Evolutionary conservation across 495 filamentous ascomycete genomes (phyloP).

Genomic region (Aspergillus homomorphus): DNA sequence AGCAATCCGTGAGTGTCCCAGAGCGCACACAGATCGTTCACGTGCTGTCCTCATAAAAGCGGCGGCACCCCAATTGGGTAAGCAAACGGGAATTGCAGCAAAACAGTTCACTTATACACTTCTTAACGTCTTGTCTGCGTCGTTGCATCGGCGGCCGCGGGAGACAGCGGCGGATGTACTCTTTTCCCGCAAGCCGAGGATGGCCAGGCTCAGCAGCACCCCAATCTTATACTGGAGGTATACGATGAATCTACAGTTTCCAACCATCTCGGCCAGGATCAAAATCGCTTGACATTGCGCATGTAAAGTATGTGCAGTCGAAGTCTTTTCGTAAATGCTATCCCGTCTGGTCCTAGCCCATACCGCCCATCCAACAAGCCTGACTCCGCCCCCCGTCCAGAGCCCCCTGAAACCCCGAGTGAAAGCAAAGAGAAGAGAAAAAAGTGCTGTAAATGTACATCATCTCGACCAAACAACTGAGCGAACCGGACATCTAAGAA

Average conservation of each 20-base stretch:
- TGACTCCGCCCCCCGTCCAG: not conserved
- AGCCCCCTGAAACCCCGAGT: not conserved
- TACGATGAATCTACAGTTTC: not conserved
- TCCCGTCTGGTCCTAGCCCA: not conserved
- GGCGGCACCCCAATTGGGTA: constrained; percentile 7
- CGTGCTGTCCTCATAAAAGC: constrained; percentile 6
- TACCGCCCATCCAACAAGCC: not conserved
- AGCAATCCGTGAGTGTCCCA: constrained; percentile 5
- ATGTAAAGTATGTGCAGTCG: not conserved
- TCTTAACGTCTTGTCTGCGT: not conserved
- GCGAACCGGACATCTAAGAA: constrained; percentile 11
- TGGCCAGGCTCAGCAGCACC: too few species aligned
- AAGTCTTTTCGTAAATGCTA: not conserved
- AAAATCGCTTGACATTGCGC: not conserved
- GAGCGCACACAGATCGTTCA: constrained; percentile 6
- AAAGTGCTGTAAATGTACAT: constrained; percentile 6
- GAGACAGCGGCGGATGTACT: not conserved
- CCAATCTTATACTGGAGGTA: too few species aligned
- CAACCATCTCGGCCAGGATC: not conserved
- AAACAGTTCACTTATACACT: constrained; percentile 5
- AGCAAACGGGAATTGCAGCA: constrained; percentile 7
- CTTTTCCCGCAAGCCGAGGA: not conserved
- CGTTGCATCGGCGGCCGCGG: not conserved
- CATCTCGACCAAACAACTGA: not conserved
- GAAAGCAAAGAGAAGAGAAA: not conserved